Percentiles rank a stretch among this genome's conserved stretches.
phyloP scores from a whole-genome alignment of 1,284 basidiomycete species.

The Inonotus obliquus region DNA sequence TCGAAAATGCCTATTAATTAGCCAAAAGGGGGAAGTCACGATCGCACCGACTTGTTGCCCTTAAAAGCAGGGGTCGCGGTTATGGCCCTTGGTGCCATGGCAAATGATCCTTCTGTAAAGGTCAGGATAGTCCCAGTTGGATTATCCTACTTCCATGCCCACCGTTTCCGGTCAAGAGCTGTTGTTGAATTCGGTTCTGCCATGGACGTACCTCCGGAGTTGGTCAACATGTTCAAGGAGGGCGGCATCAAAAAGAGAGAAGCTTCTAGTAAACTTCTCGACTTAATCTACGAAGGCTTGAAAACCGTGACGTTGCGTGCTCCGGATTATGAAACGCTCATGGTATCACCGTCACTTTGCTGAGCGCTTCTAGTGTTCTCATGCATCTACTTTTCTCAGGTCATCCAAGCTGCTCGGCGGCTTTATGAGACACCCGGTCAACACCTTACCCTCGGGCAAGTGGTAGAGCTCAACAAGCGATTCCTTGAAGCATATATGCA shows the following conservation, averaged over 20 bases:
- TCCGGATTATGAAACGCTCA: conserved; percentile 96
- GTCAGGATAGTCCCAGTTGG: conserved; percentile 96
- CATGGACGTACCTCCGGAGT: conserved; percentile 81
- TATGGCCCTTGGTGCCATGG: conserved; percentile 98
- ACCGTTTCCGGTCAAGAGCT: conserved; percentile 91
- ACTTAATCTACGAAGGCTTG: conserved; percentile 92
- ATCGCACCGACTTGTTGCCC: conserved; percentile 90
- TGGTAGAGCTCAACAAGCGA: conserved; percentile 94
- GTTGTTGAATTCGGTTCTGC: conserved; percentile 97
- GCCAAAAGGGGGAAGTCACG: conserved; percentile 84
- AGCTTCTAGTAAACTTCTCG: conserved; percentile 86
- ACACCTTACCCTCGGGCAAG: conserved; percentile 91
- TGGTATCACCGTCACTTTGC: conserved; percentile 48
- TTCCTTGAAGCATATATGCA: conserved; percentile 92
- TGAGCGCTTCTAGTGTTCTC: not conserved
- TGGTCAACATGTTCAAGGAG: conserved; percentile 87
- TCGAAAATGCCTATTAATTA: not conserved
- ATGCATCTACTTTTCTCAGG: conserved; percentile 36
- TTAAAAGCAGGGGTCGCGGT: conserved; percentile 95
- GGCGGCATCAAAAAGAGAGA: conserved; percentile 89
- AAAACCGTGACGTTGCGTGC: conserved; percentile 96
- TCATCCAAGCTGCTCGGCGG: conserved; percentile 93
- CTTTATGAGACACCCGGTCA: conserved; percentile 95
- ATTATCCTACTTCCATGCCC: conserved; percentile 92
- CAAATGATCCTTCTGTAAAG: conserved; percentile 78